A percentile compares a stretch with the other conserved stretches of the same genome.
Conservation (phyloP, 2,329 filamentous ascomycete species). For the Berkeleyomyces basicola region DNA sequence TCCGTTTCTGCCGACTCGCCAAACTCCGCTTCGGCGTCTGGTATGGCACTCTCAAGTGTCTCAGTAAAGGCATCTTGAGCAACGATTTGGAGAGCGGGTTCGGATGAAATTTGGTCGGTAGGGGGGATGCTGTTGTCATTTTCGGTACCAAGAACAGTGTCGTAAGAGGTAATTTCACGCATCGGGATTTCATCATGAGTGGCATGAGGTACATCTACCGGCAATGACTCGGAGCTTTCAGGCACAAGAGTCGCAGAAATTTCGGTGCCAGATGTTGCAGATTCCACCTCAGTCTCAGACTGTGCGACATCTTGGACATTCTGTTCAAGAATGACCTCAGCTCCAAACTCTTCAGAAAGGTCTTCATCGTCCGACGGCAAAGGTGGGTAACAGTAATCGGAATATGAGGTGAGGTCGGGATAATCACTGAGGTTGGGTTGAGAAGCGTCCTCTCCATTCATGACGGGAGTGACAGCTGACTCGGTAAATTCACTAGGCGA, state of each 20-base stretch:
- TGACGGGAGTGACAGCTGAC: background rate
- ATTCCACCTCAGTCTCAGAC: background rate
- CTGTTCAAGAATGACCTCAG: background rate
- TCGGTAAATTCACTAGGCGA: background rate
- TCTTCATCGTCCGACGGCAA: background rate
- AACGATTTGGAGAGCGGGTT: constrained; percentile 21
- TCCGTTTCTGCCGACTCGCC: background rate
- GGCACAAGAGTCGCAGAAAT: background rate
- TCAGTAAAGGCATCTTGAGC: constrained; percentile 18
- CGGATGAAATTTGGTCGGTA: background rate
- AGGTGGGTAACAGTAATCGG: background rate
- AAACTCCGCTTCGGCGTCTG: too few relatives aligned
- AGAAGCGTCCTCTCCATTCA: background rate
- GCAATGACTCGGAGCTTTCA: background rate
- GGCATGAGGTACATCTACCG: background rate
- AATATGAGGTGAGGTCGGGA: background rate
- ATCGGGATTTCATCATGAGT: background rate
- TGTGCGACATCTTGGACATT: background rate
- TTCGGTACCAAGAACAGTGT: background rate
- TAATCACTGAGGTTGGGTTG: background rate
- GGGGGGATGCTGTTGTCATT: background rate
- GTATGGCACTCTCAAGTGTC: background rate
- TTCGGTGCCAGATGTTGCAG: background rate
- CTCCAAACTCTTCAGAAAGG: background rate
- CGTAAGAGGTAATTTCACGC: background rate